Conservation (phyloP, 2,329 filamentous ascomycete genomes). For the Rhinocladiella similis region DNA sequence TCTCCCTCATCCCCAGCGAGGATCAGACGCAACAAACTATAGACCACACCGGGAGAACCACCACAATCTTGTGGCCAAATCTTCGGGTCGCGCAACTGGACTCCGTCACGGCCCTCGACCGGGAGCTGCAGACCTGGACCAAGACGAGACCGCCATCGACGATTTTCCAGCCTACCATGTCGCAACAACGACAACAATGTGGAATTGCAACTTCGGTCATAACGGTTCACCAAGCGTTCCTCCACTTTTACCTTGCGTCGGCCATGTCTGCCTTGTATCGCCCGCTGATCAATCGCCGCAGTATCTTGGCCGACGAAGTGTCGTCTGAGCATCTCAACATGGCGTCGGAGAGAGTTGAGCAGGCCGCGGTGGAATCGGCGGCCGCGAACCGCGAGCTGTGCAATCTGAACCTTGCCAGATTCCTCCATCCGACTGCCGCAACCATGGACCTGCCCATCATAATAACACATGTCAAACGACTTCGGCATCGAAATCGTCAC, state of each 20-base stretch:
- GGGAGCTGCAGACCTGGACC: background rate
- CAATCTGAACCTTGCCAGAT: background rate
- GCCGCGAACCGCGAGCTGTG: background rate
- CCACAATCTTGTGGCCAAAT: constrained; percentile 1
- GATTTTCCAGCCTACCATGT: background rate
- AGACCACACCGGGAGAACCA: background rate
- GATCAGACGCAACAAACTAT: background rate
- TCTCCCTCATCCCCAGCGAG: constrained; percentile 1
- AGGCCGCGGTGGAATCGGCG: background rate
- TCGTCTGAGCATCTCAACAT: background rate
- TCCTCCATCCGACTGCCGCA: background rate
- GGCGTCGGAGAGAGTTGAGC: background rate
- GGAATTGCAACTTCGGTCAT: background rate
- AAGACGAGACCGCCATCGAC: background rate
- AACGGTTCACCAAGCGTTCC: background rate
- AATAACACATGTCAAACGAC: constrained; percentile 1
- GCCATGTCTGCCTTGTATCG: constrained; percentile 1
- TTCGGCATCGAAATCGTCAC: background rate
- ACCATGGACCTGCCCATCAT: background rate
- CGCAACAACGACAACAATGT: background rate
- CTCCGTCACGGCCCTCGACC: background rate
- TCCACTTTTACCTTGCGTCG: background rate
- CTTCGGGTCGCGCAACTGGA: background rate
- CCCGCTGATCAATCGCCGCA: background rate
- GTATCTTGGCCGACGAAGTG: background rate